phyloP scores from a whole-genome alignment of 192 early-diverging fungal genomes.

The Umbelopsis ramanniana region DNA sequence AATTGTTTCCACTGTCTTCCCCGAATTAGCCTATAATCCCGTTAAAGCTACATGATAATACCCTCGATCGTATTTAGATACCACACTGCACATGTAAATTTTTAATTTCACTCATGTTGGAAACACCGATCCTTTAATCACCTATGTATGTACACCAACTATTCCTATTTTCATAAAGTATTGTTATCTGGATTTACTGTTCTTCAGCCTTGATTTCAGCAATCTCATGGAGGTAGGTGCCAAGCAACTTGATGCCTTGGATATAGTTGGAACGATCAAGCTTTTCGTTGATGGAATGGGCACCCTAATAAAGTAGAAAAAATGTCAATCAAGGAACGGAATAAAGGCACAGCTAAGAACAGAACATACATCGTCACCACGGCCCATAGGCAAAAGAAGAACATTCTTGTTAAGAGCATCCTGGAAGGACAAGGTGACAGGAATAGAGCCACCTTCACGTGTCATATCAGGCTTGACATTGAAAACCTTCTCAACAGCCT shows the following conservation, averaged over 20 bases:
- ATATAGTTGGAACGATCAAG: slow-evolving; percentile 92
- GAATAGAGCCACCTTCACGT: slow-evolving; percentile 97
- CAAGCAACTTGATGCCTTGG: slow-evolving; percentile 92
- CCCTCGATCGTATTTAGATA: neutral
- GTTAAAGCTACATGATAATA: neutral
- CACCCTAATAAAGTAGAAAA: slow-evolving; percentile 60
- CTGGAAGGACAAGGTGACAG: slow-evolving; percentile 97
- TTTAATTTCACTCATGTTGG: neutral
- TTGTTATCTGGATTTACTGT: neutral
- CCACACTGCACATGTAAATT: slow-evolving; percentile 6
- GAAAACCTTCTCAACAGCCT: slow-evolving; percentile 93
- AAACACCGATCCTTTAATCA: neutral
- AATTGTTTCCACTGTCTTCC: slow-evolving; percentile 45
- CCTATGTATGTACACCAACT: slow-evolving; percentile 18
- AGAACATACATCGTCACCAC: slow-evolving; percentile 71
- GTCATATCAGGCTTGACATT: slow-evolving; percentile 93
- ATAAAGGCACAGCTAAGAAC: neutral
- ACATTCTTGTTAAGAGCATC: slow-evolving; percentile 90
- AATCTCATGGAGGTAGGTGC: slow-evolving; percentile 90
- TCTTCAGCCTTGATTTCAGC: slow-evolving; percentile 44
- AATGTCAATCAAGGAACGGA: neutral
- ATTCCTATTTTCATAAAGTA: neutral
- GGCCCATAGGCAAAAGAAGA: slow-evolving; percentile 94
- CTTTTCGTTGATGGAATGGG: slow-evolving; percentile 98
- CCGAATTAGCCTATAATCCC: slow-evolving; percentile 36